Conservation (phyloP, 2,329 filamentous ascomycete genomes). For the Westerdykella ornata region DNA sequence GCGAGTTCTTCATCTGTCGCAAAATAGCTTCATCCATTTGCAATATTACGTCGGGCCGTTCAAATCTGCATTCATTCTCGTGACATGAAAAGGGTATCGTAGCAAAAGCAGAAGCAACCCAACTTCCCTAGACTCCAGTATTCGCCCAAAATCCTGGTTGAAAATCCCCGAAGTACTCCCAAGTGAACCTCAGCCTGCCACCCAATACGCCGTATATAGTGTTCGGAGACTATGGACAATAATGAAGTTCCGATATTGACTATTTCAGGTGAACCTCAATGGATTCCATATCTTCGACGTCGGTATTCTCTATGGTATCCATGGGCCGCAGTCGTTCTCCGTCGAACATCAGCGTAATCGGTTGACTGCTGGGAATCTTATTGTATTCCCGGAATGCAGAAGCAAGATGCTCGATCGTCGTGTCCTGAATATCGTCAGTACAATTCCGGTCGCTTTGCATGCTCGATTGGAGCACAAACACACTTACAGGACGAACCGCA, state of each 20-base stretch:
- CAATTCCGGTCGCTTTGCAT: not conserved
- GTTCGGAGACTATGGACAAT: no score
- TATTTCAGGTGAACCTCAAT: conserved; percentile 35
- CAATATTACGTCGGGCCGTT: no score
- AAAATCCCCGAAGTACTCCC: no score
- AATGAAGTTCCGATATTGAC: conserved; percentile 1
- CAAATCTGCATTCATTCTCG: no score
- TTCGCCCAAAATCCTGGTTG: no score
- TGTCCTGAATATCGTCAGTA: conserved; percentile 19
- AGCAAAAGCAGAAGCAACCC: no score
- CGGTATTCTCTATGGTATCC: conserved; percentile 26
- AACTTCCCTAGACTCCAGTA: no score
- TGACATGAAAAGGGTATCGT: no score
- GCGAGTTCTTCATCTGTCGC: no score
- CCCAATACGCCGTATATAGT: no score
- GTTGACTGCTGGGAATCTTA: conserved; percentile 20
- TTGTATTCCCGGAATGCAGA: conserved; percentile 22
- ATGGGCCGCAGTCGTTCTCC: conserved; percentile 32
- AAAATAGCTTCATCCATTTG: no score
- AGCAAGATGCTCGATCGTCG: conserved; percentile 26
- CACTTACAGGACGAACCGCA: conserved; percentile 42
- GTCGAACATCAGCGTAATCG: conserved; percentile 34
- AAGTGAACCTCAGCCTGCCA: no score
- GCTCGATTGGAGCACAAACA: not conserved
- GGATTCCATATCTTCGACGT: conserved; percentile 34